These are phyloP conservation scores for Mortierella alpina DNA, from an alignment of 192 early-diverging fungal species.

Conservation along the genomic window DNA sequence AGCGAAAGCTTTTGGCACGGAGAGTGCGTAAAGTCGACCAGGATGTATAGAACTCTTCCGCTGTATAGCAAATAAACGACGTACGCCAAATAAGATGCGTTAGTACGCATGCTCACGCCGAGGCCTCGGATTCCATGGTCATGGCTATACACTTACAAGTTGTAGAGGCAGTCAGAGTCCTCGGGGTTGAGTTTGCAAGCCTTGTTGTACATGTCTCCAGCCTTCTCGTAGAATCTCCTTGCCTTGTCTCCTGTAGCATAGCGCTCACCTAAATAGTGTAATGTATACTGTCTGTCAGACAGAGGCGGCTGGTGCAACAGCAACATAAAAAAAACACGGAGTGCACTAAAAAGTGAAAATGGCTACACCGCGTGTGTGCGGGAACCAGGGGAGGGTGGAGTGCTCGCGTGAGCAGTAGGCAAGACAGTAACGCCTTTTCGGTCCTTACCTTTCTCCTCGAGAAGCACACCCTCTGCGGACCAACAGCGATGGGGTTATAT, in stretches of 20 bases:
- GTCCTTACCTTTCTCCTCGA: conserved; percentile 61
- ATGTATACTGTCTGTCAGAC: background rate
- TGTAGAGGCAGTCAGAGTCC: conserved; percentile 74
- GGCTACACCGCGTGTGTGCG: background rate
- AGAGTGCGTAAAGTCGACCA: conserved; percentile 62
- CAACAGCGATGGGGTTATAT: background rate
- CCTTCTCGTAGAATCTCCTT: conserved; percentile 71
- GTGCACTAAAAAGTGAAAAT: background rate
- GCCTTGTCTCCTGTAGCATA: conserved; percentile 77
- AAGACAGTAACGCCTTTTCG: background rate
- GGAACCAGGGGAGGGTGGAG: background rate
- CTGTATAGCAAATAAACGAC: conserved; percentile 16
- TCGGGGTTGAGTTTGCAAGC: conserved; percentile 65
- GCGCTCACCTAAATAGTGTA: conserved; percentile 63
- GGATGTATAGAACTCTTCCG: conserved; percentile 68
- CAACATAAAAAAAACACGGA: background rate
- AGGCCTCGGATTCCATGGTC: background rate
- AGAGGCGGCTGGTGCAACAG: background rate
- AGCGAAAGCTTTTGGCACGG: conserved; percentile 55
- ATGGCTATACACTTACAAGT: conserved; percentile 60
- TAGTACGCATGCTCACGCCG: background rate
- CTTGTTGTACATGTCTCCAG: conserved; percentile 71
- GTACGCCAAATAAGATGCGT: background rate
- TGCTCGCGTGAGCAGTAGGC: background rate
- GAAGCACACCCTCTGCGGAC: conserved; percentile 59